Percentiles rank a stretch among this genome's conserved stretches.
Evolutionary conservation across 2,329 filamentous ascomycete genomes (phyloP).

Genomic region (Verticillium longisporum): DNA sequence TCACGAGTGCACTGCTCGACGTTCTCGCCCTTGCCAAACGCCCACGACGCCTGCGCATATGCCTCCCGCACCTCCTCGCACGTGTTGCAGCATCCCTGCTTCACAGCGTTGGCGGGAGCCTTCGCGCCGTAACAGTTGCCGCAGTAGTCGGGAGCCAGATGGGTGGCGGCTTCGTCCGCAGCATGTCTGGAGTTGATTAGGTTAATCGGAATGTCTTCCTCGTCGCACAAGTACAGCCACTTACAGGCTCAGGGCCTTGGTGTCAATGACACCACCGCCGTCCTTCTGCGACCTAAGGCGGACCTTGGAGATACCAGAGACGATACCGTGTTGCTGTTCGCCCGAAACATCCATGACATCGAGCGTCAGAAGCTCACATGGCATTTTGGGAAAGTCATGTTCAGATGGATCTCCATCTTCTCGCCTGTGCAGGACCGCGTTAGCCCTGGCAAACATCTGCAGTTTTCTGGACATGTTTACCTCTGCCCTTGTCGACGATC

Average conservation of each 20-base stretch:
- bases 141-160: slow-evolving; percentile 89
- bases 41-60: slow-evolving; percentile 85
- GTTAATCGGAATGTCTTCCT: neutral
- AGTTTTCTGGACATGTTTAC: slow-evolving; percentile 35
- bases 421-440: slow-evolving; percentile 52
- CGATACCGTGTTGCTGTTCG: slow-evolving; percentile 90
- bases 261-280: slow-evolving; percentile 70
- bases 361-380: slow-evolving; percentile 90
- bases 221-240: slow-evolving; percentile 19
- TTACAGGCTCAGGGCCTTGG: slow-evolving; percentile 61
- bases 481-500: slow-evolving; percentile 93
- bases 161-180: slow-evolving; percentile 60
- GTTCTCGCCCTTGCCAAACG: slow-evolving; percentile 83
- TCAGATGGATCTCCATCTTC: slow-evolving; percentile 98
- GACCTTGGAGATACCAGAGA: slow-evolving; percentile 89
- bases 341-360: slow-evolving; percentile 99
- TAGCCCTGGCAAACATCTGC: slow-evolving; percentile 1
- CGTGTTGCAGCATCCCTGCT: slow-evolving; percentile 91
- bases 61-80: slow-evolving; percentile 96
- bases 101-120: slow-evolving; percentile 62
- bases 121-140: slow-evolving; percentile 86
- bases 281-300: slow-evolving; percentile 66
- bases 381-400: slow-evolving; percentile 88
- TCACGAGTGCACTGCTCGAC: slow-evolving; percentile 95
- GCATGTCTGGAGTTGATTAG: slow-evolving; percentile 45